Evolutionary conservation across 2,329 filamentous ascomycete species (phyloP), one percentile per base, ranked within the genome.

Genomic region (Pleurostoma richardsiae): DNA sequence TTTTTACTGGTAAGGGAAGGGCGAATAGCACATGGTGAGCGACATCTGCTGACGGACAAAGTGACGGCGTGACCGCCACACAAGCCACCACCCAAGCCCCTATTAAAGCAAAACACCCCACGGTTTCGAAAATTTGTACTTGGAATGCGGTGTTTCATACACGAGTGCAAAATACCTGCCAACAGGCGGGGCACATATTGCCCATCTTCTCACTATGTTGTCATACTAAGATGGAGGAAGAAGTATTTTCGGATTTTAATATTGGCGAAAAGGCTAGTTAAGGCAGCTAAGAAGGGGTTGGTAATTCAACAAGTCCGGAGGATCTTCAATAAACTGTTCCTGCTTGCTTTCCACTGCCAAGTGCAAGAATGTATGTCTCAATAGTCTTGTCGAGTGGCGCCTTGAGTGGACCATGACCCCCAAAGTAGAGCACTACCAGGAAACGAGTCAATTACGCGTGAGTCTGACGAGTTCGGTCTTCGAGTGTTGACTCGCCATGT

Each of bases 371-470:
- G 40, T 11, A 42, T 26, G 11, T 29, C n/a, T 29, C 19, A 26
- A 42, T 42, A 42, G 29, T 29, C 29, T 42, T 28, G 40, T 42
- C 31, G n/a, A 36, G 31, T n/a, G n/a, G 31, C 31, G 31, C 7
- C 31, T 36, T 36, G 31, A 36, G 31, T 36, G 40, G 26, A 42
- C 40, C 6, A 11, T n/a, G 29, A 11, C 19, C 19, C 40, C 29
- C 40, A 28, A 29, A 29, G 40, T 28, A 29, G 40, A 42, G 40
- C 26, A 29, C 40, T 29, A 28, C 40, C 29, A 6, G 40, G 29
- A 42, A 42, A 26, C 29, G 40, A 42, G 40, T 42, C 29, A 42
- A 42, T 42, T 42, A 4, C 29, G 40, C 40, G 40, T 42, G 29
- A 11, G 29, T 42, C 40, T 6, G 40, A 42, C 40, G 40, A 36